Evolutionary conservation across 2,329 filamentous ascomycete genomes (phyloP).

Genomic region (Neoscytalidium dimidiatum): DNA sequence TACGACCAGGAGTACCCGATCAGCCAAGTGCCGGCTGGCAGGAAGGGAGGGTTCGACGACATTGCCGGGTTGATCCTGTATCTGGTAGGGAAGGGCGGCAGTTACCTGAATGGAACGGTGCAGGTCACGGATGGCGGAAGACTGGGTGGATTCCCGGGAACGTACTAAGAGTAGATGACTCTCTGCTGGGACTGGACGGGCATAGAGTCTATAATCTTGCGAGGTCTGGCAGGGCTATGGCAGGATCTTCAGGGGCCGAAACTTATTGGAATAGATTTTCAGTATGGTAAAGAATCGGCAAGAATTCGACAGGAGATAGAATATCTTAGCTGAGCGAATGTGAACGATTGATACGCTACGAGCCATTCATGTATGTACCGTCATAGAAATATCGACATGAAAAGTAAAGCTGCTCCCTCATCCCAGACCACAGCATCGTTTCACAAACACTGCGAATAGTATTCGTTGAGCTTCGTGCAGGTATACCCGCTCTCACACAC

Average conservation of each 20-base stretch:
- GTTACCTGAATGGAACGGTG: slow-evolving; percentile 57
- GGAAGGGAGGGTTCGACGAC: slow-evolving; percentile 47
- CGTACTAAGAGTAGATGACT: slow-evolving; percentile 29
- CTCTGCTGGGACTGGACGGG: too few species aligned
- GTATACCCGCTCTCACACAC: slow-evolving; percentile 26
- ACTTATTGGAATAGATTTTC: neutral
- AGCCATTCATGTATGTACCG: neutral
- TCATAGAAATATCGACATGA: neutral
- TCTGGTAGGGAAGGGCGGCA: slow-evolving; percentile 52
- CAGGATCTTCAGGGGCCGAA: neutral
- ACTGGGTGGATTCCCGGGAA: slow-evolving; percentile 34
- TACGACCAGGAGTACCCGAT: slow-evolving; percentile 33
- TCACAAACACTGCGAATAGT: slow-evolving; percentile 28
- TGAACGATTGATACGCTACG: neutral
- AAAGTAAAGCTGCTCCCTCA: neutral
- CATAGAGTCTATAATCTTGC: too few species aligned
- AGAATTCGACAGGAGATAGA: too few species aligned
- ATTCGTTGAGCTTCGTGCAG: slow-evolving; percentile 23
- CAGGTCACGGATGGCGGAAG: slow-evolving; percentile 52
- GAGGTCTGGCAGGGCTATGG: too few species aligned
- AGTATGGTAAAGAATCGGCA: neutral
- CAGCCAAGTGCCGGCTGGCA: slow-evolving; percentile 40
- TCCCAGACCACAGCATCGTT: neutral
- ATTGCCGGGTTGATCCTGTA: slow-evolving; percentile 54
- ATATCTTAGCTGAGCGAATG: too few species aligned